Base-by-base conservation (phyloP, 2,329 filamentous ascomycete genomes). In the Hypomyces perniciosus region DNA sequence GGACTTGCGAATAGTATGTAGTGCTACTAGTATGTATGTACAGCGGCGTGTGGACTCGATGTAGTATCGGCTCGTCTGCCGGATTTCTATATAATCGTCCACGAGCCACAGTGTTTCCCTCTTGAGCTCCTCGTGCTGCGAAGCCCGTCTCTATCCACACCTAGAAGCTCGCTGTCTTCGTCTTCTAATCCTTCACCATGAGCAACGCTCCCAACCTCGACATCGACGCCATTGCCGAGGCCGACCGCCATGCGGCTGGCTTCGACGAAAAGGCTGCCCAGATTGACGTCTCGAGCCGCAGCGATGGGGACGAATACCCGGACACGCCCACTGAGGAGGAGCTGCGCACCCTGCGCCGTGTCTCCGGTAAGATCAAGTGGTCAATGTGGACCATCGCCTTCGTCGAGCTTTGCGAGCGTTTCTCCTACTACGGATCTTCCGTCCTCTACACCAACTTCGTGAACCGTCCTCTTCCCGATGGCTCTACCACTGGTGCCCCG, bases 361-460 rank as follows among this genome's bases (percentile, higher is more conserved):
- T 86, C 26, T 79, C 82, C 9, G 83, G 81, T 55, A 75, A 75
- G 61, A 79, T 90, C 54, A 81, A 83, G 44, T 83, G 78, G 76
- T 71, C 76, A 49, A 78, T 84, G 52, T 90, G 82, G 69, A 83
- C 81, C 28, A 80, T 90, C 53, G 85, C 84, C 44, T 82, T 88
- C 55, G 80, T 86, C 53, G 86, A 90, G 68, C 71, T 88, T 51
- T 87, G 83, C 70, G 86, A 90, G 70, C 83, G 86, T 44, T 88
- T 88, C 69, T 85, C 83, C 10, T 90, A 88, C 78, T 89, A 90
- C 62, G 86, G 86, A 49, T 84, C 83, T 4, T 78, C 80, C 40
- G 76, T 84, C 31, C 73, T 88, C 30, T 87, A 84, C 79, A 81
- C 80, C 63, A 85, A 85, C 68, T 85, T 81, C 61, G 77, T 85